Evolutionary conservation across 1,139 yeast species (phyloP), one percentile per base, ranked within the genome.

Genomic region (Geotrichum klebahnii): DNA sequence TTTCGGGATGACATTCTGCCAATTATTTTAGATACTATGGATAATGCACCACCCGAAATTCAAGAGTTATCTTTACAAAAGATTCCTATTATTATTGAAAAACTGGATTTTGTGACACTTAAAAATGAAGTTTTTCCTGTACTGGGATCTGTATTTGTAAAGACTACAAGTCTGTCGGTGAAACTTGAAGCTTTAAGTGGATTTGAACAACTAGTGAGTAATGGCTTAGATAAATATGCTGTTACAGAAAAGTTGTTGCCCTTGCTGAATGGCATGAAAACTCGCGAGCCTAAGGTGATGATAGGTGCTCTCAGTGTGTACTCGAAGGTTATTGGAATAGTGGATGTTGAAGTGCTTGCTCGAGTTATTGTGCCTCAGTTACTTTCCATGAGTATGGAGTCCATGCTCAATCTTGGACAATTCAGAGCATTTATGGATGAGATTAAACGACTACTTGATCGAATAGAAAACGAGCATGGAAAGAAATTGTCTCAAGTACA

Each of bases 191-290:
- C 95, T 2, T 73, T 89, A n/a, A 71, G 74, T 26, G 75, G 86
- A 0, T 82, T 92, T 59, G 76, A 77, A 22, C 67, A 70, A 44
- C 70, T 89, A 61, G 76, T 87, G 12, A 76, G 75, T 12, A 80
- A 79, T 56, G 77, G 80, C 1, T 74, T 90, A 46, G 96, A 92
- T 61, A 82, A 80, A 59, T 76, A 79, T 48, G 79, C 86, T 3
- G 79, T 89, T 26, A 75, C 75, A 35, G 97, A 90, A 48, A 88
- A 84, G 55, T 70, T 92, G 39, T 67, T 92, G 29, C 96, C 96
- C 0, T 69, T 90, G 19, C 71, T 90, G 53, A 78, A 79, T 58
- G 78, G 80, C 19, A 78, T 86, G 75, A 86, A 87, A 65, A 83
- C 94, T 23, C 74, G 94, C 54, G 94, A 87, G 58, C 77, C 85